Base-by-base conservation (phyloP, 148 eudicot genomes). In the Suaeda aralocaspica region DNA sequence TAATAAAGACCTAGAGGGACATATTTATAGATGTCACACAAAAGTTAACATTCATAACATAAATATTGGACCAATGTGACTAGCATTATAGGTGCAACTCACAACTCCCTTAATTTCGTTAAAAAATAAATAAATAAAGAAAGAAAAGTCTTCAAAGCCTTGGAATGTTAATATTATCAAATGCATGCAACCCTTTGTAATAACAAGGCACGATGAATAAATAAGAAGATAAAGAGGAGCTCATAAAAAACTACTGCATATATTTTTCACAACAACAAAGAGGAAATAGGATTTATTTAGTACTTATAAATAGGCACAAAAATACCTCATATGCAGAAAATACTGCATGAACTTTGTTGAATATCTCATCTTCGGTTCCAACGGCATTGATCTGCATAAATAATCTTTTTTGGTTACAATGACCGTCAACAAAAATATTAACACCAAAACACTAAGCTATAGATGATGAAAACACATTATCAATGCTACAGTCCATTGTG, bases 281-380 rank as follows among this genome's bases (percentile, higher is more conserved):
- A 6, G 6, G 9, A 52, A 25, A 4, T 36, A 33, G 14, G 39
- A 66, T 26, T 9, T 68, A 28, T 16, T 31, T 31, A 48, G 33
- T 10, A 30, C 18, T n/a, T n/a, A n/a, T n/a, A n/a, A n/a, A n/a
- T n/a, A 68, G 52, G 30, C 33, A 39, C 33, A 69, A 57, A 49
- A 59, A 70, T 77, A 85, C 89, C 86, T 86, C 82, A 78, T 75
- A 74, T 60, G 82, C 69, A 68, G 79, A 78, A 80, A 92, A 92
- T 77, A 88, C 69, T 51, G 86, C 77, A 58, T 82, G 82, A 45
- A 89, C 92, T 78, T 83, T 85, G 60, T 79, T 82, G 74, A 87
- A 92, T 65, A 92, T 86, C 68, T 89, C 96, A 71, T 92, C 92
- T 77, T 82, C 85, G 49, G 93, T 77, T 76, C 98, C 98, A 65